Percentiles rank a stretch among this genome's conserved stretches.
Conservation (phyloP, 2,329 filamentous ascomycete species). For the Fusarium setosum region DNA sequence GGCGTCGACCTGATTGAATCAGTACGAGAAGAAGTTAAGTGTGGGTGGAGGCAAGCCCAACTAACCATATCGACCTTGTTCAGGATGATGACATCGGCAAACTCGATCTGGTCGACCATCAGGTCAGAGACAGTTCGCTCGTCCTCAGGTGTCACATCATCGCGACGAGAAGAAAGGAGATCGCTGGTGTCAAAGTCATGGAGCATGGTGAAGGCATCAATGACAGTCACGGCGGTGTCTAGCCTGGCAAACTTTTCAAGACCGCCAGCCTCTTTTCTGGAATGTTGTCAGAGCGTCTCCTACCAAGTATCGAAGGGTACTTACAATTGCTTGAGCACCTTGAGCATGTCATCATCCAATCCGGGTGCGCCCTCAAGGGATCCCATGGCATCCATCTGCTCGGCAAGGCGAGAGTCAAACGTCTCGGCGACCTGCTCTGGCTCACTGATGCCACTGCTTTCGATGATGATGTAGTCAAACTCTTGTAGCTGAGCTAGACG, state of each 20-base stretch:
- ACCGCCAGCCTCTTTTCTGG: constrained; percentile 66
- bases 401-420: constrained; percentile 68
- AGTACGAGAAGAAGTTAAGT: neutral
- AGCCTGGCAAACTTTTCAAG: constrained; percentile 73
- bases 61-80: constrained; percentile 76
- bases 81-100: constrained; percentile 77
- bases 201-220: constrained; percentile 79
- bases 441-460: constrained; percentile 79
- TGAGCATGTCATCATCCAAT: constrained; percentile 50
- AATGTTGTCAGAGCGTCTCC: neutral
- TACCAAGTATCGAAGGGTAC: neutral
- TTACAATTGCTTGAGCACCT: constrained; percentile 51
- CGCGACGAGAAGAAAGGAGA: constrained; percentile 71
- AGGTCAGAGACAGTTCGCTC: constrained; percentile 80
- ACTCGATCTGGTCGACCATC: constrained; percentile 83
- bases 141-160: constrained; percentile 74
- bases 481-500: constrained; percentile 68
- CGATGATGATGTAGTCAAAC: constrained; percentile 79
- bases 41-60: neutral
- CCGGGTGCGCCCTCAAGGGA: constrained; percentile 44
- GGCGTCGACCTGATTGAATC: constrained; percentile 48
- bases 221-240: constrained; percentile 78
- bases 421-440: constrained; percentile 81
- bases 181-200: constrained; percentile 78
- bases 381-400: constrained; percentile 54